Evolutionary conservation across 768 basidiomycete genomes (phyloP).

Genomic region (Boletus reticulatus): DNA sequence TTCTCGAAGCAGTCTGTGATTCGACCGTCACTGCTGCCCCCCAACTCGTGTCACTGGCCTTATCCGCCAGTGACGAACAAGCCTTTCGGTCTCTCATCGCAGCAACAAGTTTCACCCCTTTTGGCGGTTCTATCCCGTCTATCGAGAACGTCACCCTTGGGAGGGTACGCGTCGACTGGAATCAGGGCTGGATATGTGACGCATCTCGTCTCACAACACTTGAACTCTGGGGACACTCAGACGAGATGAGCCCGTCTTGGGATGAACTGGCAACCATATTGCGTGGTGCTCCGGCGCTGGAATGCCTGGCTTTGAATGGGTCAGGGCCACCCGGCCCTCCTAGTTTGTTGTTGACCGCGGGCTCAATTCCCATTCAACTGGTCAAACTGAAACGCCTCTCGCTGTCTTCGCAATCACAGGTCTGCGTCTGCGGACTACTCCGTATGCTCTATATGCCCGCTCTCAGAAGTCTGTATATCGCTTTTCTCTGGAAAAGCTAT

Average conservation of each 20-base stretch:
- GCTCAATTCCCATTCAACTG: no score
- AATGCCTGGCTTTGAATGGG: slow-evolving; percentile 46
- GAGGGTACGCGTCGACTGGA: slow-evolving; percentile 70
- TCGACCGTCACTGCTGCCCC: slow-evolving; percentile 38
- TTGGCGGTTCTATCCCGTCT: slow-evolving; percentile 49
- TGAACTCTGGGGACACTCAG: slow-evolving; percentile 58
- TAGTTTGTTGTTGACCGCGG: slow-evolving; percentile 43
- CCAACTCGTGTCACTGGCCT: slow-evolving; percentile 46
- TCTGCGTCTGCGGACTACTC: no score
- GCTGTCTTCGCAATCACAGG: no score
- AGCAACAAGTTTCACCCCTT: slow-evolving; percentile 43
- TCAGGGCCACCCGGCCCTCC: slow-evolving; percentile 45
- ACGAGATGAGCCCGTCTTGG: slow-evolving; percentile 61
- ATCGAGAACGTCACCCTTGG: slow-evolving; percentile 49
- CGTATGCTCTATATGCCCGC: no score
- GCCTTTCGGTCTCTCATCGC: slow-evolving; percentile 22
- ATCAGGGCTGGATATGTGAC: slow-evolving; percentile 28
- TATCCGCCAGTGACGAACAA: slow-evolving; percentile 48
- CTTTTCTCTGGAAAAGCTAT: slow-evolving; percentile 32
- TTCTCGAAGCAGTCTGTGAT: slow-evolving; percentile 41
- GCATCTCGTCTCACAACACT: slow-evolving; percentile 41
- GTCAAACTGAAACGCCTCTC: no score
- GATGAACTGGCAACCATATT: slow-evolving; percentile 50
- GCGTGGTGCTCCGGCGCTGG: slow-evolving; percentile 48
- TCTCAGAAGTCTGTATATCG: no score